Conservation (phyloP, 108 stramenopile species). For the Fragilaria crotonensis region DNA sequence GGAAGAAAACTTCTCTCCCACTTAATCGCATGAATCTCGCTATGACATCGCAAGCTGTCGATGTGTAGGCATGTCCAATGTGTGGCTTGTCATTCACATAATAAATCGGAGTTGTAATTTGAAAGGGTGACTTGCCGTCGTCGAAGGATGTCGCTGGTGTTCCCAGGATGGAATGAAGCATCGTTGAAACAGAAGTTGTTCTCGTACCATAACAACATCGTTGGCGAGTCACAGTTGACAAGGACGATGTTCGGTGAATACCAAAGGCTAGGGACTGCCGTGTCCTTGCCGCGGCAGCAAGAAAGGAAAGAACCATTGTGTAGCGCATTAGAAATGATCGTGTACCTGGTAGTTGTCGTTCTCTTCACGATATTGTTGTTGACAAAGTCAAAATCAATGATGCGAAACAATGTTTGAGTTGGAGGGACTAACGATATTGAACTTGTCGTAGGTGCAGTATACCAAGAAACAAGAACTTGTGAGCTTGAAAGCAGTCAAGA, state of each 20-base stretch:
- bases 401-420: too few species aligned
- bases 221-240: too few species aligned
- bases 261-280: background rate
- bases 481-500: too few species aligned
- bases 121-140: conserved; percentile 74
- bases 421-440: too few species aligned
- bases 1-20: conserved; percentile 88
- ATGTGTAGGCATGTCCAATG: conserved; percentile 99
- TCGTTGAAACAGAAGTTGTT: background rate
- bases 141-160: conserved; percentile 50
- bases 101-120: conserved; percentile 97
- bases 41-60: conserved; percentile 89
- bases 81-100: conserved; percentile 99
- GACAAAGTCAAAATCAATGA: too few species aligned
- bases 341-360: too few species aligned
- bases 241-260: background rate
- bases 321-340: too few species aligned
- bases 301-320: background rate
- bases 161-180: background rate
- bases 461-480: too few species aligned
- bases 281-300: background rate
- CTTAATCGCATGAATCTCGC: conserved; percentile 92
- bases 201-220: background rate
- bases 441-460: too few species aligned
- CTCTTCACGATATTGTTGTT: too few species aligned